Base-by-base conservation (phyloP, 768 basidiomycete genomes). In the Leccinellum albellum region DNA sequence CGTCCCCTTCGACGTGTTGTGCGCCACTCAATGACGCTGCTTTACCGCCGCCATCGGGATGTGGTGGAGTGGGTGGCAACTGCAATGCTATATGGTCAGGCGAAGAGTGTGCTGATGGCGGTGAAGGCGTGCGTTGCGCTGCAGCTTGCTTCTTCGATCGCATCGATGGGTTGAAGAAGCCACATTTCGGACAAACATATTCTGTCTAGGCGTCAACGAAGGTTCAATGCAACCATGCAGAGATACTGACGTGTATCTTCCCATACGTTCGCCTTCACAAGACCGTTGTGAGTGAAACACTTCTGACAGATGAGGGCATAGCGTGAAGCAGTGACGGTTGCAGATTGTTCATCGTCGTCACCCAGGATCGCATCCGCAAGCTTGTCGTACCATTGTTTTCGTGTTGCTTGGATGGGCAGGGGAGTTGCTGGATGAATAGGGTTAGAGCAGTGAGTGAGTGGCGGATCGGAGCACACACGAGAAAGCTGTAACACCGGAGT, bases 271-370 rank as follows among this genome's bases (percentile, higher is more conserved):
- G 92, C 91, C 65, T 87, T 86, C 10, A 92, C 89, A 3, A 97
- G 78, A 3, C 94, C 94, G 59, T 96, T 96, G 68, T 95, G 94
- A 21, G 83, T 74, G 65, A 89, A 95, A 67, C 94, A 96, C 59
- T 84, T 85, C 62, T 86, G 85, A 72, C 94, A 96, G 48, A 96
- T 94, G 50, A 95, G 80, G 2, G 94, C 94, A 64, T 91, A 96
- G 66, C 82, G 69, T 69, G 77, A 64, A 65, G 81, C 59, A 21
- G 76, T 66, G 48, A 72, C 69, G 26, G 69, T 72, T 12, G 67
- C 64, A 5, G 81, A 74, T 24, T 67, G 61, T 15, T 63, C 66
- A 31, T 89, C 87, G 49, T 89, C 89, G 51, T 91, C 91, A 17
- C 93, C 93, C 3, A 95, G 78, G 45, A 96, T 76, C 4, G 87